Percentiles rank a stretch among this genome's conserved stretches.
Conservation (phyloP, 2,329 filamentous ascomycete genomes). For the Furcasterigmium furcatum region DNA sequence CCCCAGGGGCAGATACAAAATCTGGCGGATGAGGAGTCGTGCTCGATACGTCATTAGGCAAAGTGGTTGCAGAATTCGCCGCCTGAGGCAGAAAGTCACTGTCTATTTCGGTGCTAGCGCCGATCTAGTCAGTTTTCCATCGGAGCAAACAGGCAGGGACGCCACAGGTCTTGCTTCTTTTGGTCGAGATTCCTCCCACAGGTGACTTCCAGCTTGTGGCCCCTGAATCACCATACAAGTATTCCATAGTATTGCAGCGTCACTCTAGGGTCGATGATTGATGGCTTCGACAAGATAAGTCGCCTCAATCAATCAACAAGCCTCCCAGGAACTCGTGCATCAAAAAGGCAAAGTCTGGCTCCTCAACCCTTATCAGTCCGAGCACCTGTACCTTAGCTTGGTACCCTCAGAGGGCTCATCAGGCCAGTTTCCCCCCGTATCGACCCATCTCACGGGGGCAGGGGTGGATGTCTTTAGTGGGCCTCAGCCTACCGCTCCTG, state of each 20-base stretch:
- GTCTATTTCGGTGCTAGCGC: neutral
- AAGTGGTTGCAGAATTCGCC: neutral
- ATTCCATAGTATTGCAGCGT: no score
- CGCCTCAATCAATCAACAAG: no score
- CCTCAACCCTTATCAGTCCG: no score
- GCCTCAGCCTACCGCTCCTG: neutral
- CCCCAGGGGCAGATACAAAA: no score
- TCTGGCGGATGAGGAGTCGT: no score
- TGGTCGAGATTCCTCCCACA: neutral
- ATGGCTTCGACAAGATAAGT: no score
- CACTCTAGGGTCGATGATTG: no score
- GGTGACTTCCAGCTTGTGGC: no score
- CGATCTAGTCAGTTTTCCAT: neutral
- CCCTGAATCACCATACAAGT: no score
- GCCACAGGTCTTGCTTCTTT: neutral
- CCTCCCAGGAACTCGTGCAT: no score
- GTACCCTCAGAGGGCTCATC: neutral
- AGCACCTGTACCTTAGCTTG: no score
- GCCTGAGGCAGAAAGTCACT: neutral
- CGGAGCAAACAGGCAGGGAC: neutral
- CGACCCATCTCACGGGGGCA: neutral
- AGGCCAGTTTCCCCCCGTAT: conserved; percentile 2
- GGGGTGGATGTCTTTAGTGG: neutral
- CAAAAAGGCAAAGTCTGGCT: no score
- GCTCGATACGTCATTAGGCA: neutral